Evolutionary conservation across 169 alveolate genomes (phyloP).

Genomic region (Theileria sp.): DNA sequence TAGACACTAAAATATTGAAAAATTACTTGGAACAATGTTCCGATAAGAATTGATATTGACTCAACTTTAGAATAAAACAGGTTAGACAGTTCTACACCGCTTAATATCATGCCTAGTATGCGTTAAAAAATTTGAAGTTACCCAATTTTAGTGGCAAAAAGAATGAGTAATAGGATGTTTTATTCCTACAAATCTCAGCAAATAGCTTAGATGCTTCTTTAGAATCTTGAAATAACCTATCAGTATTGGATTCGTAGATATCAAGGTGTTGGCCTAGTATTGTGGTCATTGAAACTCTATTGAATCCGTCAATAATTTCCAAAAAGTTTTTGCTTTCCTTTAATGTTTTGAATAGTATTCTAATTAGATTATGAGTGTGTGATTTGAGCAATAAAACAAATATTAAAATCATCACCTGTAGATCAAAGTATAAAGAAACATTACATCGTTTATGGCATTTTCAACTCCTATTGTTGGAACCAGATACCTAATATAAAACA

Average conservation of each 20-base stretch:
- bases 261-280: conserved; percentile 77
- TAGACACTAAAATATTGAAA: neutral
- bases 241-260: conserved; percentile 59
- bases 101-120: conserved; percentile 67
- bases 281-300: conserved; percentile 71
- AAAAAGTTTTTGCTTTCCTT: conserved; percentile 54
- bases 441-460: conserved; percentile 75
- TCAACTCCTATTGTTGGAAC: conserved; percentile 73
- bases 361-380: neutral
- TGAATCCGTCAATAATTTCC: conserved; percentile 55
- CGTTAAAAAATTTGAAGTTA: conserved; percentile 4
- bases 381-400: neutral
- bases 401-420: conserved; percentile 56
- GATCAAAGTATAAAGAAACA: conserved; percentile 67
- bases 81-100: conserved; percentile 63
- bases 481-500: conserved; percentile 60
- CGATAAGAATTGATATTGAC: conserved; percentile 64
- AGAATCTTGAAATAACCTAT: conserved; percentile 36
- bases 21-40: conserved; percentile 74
- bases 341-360: conserved; percentile 50
- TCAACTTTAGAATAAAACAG: conserved; percentile 67
- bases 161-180: conserved; percentile 76
- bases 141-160: conserved; percentile 74
- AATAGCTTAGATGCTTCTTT: conserved; percentile 39
- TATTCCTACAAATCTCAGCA: conserved; percentile 61